These are phyloP conservation scores for Thraustochytrium striatum DNA, from an alignment of 352 stramenopile genomes.

Conservation along the genomic window DNA sequence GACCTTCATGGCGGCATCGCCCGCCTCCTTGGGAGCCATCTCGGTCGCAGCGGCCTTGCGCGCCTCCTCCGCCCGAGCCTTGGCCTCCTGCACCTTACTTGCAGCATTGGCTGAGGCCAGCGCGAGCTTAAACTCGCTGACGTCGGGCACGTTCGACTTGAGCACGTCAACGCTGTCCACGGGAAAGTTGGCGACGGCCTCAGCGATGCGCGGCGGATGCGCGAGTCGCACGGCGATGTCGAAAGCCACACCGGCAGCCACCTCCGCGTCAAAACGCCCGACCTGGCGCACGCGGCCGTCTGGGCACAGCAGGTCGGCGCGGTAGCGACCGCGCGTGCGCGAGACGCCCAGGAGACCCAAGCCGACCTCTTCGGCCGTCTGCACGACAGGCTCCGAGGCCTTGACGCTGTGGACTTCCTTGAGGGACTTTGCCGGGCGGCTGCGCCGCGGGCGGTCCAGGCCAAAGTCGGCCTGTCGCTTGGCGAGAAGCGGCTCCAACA, in stretches of 20 bases:
- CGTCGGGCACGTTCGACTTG: neutral
- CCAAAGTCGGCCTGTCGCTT: neutral
- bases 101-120: neutral
- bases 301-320: conserved; percentile 19
- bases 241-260: conserved; percentile 19
- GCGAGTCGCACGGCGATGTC: conserved; percentile 3
- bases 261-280: conserved; percentile 14
- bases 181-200: conserved; percentile 26
- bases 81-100: neutral
- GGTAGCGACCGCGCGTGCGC: neutral
- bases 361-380: neutral
- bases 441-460: conserved; percentile 16
- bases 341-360: neutral
- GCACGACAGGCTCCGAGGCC: neutral
- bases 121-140: neutral
- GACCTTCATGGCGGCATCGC: too few relatives aligned
- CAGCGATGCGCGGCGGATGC: conserved; percentile 17
- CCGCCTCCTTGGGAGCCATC: too few relatives aligned
- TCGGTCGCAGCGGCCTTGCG: too few relatives aligned
- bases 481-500: neutral
- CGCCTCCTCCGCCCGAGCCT: too few relatives aligned
- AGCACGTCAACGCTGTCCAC: conserved; percentile 17
- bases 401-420: neutral
- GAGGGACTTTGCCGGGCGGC: neutral
- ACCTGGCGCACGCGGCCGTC: conserved; percentile 30